phyloP scores from a whole-genome alignment of 2,329 filamentous ascomycete genomes.

The Aspergillus viridinutans region DNA sequence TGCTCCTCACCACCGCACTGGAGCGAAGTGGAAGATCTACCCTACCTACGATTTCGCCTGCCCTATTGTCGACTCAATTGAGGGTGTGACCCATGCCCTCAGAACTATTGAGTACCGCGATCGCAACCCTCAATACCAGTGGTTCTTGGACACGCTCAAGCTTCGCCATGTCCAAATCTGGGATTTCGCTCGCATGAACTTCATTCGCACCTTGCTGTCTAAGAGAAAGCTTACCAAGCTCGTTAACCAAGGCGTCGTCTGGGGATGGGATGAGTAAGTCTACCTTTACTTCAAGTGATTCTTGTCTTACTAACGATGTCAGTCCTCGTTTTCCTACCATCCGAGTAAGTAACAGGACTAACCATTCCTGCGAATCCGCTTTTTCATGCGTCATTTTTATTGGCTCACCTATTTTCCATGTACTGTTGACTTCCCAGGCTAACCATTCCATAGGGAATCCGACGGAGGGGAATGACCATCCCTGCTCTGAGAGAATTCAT shows the following conservation, averaged over 20 bases:
- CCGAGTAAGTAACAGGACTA: slow-evolving; percentile 16
- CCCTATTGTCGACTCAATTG: slow-evolving; percentile 59
- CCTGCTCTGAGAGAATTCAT: slow-evolving; percentile 48
- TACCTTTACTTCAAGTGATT: no score
- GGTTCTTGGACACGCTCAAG: slow-evolving; percentile 47
- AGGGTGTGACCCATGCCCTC: slow-evolving; percentile 62
- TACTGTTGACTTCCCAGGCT: background rate
- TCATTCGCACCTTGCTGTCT: slow-evolving; percentile 48
- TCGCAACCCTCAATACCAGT: slow-evolving; percentile 50
- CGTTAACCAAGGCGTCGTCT: slow-evolving; percentile 45
- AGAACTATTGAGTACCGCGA: slow-evolving; percentile 59
- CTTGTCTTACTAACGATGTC: background rate
- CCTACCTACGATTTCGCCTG: slow-evolving; percentile 65
- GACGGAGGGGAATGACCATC: slow-evolving; percentile 48
- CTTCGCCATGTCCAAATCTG: slow-evolving; percentile 46
- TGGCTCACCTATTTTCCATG: background rate
- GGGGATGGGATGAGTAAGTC: slow-evolving; percentile 46
- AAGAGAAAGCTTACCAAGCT: slow-evolving; percentile 51
- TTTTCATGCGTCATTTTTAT: background rate
- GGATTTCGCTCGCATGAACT: slow-evolving; percentile 53
- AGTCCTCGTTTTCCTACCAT: slow-evolving; percentile 48
- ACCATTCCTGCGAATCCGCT: no score
- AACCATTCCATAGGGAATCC: slow-evolving; percentile 32
- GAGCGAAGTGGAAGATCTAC: slow-evolving; percentile 62
- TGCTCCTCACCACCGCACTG: slow-evolving; percentile 58